A percentile compares a stretch with the other conserved stretches of the same genome.
Conservation (phyloP, 225 moss, liverwort and hornwort species). For the Physcomitrellopsis africana region DNA sequence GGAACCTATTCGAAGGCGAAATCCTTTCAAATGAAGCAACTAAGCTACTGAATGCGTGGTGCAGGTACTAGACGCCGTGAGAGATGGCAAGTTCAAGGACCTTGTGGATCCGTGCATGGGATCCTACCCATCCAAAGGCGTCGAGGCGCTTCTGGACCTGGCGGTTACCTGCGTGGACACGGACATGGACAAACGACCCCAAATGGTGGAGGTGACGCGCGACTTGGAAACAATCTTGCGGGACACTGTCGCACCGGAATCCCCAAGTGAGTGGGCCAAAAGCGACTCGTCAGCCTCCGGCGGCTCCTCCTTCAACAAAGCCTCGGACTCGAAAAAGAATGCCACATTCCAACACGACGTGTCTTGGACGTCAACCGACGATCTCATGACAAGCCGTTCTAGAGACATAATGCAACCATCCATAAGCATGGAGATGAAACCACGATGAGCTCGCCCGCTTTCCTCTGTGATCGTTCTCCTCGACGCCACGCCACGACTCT, state of each 20-base stretch:
- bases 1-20: no score
- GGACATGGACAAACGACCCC: constrained; percentile 61
- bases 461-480: no score
- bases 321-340: constrained; percentile 7
- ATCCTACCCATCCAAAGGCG: constrained; percentile 56
- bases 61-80: constrained; percentile 29
- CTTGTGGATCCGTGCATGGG: constrained; percentile 27
- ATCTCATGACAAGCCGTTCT: constrained; percentile 1
- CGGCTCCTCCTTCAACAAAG: constrained; percentile 25
- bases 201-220: constrained; percentile 68
- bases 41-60: not conserved
- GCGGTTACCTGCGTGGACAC: constrained; percentile 54
- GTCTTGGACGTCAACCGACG: constrained; percentile 35
- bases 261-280: constrained; percentile 13
- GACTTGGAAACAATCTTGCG: constrained; percentile 68
- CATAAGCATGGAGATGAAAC: constrained; percentile 28
- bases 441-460: constrained; percentile 8
- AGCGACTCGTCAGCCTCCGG: constrained; percentile 14
- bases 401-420: not conserved
- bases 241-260: constrained; percentile 43
- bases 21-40: not conserved
- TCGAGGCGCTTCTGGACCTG: constrained; percentile 55
- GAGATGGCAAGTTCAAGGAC: no score
- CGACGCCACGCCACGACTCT: no score
- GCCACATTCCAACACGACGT: constrained; percentile 2